Evolutionary conservation across 768 basidiomycete species (phyloP).

Genomic region (Phanerochaete sordida): DNA sequence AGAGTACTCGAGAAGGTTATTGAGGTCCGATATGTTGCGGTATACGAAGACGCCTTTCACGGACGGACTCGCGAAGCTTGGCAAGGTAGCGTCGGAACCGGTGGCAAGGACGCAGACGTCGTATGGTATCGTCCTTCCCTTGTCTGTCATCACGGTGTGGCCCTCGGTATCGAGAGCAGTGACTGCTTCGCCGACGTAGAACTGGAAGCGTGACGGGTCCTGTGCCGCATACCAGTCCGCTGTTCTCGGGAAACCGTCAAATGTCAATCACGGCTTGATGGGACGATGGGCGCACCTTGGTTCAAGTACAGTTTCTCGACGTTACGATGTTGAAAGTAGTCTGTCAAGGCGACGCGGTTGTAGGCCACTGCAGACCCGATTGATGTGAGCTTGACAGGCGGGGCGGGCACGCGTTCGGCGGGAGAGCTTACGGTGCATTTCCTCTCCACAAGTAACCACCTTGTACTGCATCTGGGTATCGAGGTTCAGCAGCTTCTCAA

Average conservation of each 20-base stretch:
- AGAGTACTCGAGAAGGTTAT: conserved; percentile 59
- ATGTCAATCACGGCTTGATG: neutral
- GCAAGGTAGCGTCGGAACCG: conserved; percentile 62
- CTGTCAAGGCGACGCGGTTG: conserved; percentile 54
- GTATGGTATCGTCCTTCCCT: conserved; percentile 43
- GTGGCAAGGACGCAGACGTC: conserved; percentile 68
- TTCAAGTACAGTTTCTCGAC: conserved; percentile 61
- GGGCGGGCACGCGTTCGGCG: too few relatives aligned
- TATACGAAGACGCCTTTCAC: conserved; percentile 67
- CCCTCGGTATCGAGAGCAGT: conserved; percentile 33
- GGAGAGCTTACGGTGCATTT: conserved; percentile 26
- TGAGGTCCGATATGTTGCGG: conserved; percentile 66
- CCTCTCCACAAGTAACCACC: conserved; percentile 61
- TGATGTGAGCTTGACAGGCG: neutral
- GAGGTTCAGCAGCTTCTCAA: conserved; percentile 62
- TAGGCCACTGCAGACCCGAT: conserved; percentile 39
- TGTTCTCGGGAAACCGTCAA: conserved; percentile 5
- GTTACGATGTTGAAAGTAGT: conserved; percentile 59
- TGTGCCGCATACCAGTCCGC: conserved; percentile 60
- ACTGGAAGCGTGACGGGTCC: conserved; percentile 51
- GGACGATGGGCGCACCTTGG: conserved; percentile 27
- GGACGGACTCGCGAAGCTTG: conserved; percentile 46
- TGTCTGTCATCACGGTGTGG: conserved; percentile 45
- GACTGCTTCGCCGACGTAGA: conserved; percentile 47
- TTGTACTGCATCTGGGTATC: conserved; percentile 48